phyloP scores from a whole-genome alignment of 1,284 basidiomycete species.

The Phellinidium pouzarii region DNA sequence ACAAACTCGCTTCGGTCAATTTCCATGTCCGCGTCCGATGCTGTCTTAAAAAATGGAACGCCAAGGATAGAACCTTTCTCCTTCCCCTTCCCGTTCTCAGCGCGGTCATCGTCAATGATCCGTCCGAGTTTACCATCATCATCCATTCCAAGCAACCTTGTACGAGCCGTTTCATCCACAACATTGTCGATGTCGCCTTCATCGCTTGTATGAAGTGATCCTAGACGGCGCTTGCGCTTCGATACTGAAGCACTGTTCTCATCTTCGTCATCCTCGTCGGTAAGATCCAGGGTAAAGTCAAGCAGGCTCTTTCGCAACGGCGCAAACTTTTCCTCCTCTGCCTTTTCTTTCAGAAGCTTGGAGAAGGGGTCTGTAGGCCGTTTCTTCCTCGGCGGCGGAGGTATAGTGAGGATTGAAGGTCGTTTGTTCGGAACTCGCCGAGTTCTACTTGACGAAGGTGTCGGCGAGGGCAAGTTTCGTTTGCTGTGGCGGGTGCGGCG shows the following conservation, averaged over 20 bases:
- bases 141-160: conserved; percentile 34
- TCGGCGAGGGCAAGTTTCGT: not conserved
- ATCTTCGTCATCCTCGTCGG: conserved; percentile 19
- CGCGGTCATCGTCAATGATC: conserved; percentile 35
- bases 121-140: conserved; percentile 31
- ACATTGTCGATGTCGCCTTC: conserved; percentile 26
- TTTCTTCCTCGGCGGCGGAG: conserved; percentile 25
- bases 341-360: conserved; percentile 29
- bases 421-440: not conserved
- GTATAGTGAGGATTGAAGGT: not conserved
- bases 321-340: conserved; percentile 23
- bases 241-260: not conserved
- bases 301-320: conserved; percentile 11
- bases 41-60: conserved; percentile 34
- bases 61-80: conserved; percentile 23
- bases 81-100: conserved; percentile 24
- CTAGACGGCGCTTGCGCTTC: not conserved
- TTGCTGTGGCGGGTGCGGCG: not conserved
- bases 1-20: conserved; percentile 2
- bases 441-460: not conserved
- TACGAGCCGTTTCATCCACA: conserved; percentile 31
- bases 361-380: conserved; percentile 41
- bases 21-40: conserved; percentile 24
- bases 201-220: not conserved
- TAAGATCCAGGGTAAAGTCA: conserved; percentile 9